Conservation (phyloP, 2,329 filamentous ascomycete species). For the Aureobasidium sp. region DNA sequence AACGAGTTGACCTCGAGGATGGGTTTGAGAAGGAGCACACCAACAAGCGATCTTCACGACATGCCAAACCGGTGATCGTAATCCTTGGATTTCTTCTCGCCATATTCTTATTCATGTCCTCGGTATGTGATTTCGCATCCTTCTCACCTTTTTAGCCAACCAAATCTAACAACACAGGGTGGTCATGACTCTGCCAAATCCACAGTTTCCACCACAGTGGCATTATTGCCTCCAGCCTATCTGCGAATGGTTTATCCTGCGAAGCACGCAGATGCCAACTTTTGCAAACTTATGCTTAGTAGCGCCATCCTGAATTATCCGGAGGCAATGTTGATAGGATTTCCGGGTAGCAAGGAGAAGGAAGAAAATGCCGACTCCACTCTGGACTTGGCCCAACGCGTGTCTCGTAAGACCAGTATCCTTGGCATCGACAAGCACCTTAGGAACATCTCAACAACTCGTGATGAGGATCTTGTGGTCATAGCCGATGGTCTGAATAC, state of each 20-base stretch:
- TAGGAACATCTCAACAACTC: conserved; percentile 1
- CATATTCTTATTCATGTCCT: neutral
- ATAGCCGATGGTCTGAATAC: conserved; percentile 55
- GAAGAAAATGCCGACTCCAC: neutral
- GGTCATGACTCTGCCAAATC: neutral
- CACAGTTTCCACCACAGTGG: neutral
- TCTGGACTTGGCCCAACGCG: neutral
- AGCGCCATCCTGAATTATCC: conserved; percentile 21
- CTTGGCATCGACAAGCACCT: conserved; percentile 8
- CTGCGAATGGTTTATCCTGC: conserved; percentile 11
- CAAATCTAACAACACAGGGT: neutral
- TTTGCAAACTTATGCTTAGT: conserved; percentile 20
- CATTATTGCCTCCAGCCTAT: conserved; percentile 5
- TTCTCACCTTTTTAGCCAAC: neutral
- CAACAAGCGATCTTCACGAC: neutral
- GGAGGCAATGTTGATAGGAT: conserved; percentile 19
- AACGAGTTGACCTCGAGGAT: conserved; percentile 1
- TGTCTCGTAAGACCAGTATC: conserved; percentile 2
- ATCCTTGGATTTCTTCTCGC: neutral
- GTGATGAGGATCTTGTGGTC: conserved; percentile 48
- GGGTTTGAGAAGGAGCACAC: neutral
- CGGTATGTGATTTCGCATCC: neutral
- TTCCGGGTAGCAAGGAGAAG: conserved; percentile 11
- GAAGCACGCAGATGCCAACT: conserved; percentile 11
- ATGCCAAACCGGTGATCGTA: neutral